Evolutionary conservation across 768 basidiomycete species (phyloP).

Genomic region (Suillus plorans): DNA sequence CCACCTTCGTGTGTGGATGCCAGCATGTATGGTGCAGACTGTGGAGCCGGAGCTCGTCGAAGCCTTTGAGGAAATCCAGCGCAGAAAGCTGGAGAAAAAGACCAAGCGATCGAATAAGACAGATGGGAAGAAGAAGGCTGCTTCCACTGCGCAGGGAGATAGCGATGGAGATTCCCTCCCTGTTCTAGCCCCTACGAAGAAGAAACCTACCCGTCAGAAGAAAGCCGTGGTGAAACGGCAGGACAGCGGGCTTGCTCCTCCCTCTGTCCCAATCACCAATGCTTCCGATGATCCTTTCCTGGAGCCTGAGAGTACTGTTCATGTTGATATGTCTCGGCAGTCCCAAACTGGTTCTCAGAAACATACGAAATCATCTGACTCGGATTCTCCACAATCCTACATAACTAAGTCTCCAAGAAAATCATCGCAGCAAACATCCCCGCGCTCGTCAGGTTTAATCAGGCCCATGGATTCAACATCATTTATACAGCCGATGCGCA

Average conservation of each 20-base stretch:
- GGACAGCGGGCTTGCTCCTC: background rate
- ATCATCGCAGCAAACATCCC: conserved; percentile 12
- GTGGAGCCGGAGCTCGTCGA: conserved; percentile 67
- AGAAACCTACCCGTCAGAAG: background rate
- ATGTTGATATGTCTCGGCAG: background rate
- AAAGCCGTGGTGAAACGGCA: background rate
- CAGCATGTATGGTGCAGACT: conserved; percentile 70
- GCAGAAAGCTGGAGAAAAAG: conserved; percentile 52
- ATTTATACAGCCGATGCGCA: conserved; percentile 13
- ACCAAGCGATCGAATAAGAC: conserved; percentile 34
- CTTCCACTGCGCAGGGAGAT: conserved; percentile 11
- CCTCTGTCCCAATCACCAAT: background rate
- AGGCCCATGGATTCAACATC: background rate
- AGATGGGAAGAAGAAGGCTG: conserved; percentile 21
- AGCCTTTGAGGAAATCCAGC: conserved; percentile 52
- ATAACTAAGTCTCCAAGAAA: conserved; percentile 18
- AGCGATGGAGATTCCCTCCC: conserved; percentile 4
- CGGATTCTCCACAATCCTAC: conserved; percentile 26
- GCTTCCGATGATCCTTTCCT: background rate
- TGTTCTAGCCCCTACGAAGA: background rate
- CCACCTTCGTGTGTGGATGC: conserved; percentile 76
- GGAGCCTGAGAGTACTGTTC: background rate
- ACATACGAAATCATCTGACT: conserved; percentile 7
- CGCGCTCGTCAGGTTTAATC: conserved; percentile 13
- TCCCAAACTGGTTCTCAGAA: background rate